A percentile compares a stretch with the other conserved stretches of the same genome.
Evolutionary conservation across 2,329 filamentous ascomycete species (phyloP).

Genomic region (Exophiala sp.): DNA sequence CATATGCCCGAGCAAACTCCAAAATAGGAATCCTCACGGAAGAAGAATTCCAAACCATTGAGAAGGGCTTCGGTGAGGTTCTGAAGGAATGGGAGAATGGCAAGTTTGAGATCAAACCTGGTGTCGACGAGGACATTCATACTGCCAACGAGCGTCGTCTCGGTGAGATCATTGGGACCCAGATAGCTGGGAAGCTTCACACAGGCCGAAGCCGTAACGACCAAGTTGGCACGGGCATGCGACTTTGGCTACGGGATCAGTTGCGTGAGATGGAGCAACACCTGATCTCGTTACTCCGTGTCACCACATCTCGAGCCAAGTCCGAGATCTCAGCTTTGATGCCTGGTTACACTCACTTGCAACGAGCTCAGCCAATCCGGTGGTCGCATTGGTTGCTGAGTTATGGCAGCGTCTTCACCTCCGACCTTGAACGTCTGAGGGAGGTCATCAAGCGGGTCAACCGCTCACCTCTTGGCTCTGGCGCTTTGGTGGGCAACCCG

Average conservation of each 20-base stretch:
- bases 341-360: slow-evolving; percentile 85
- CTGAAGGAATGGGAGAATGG: slow-evolving; percentile 40
- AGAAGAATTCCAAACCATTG: slow-evolving; percentile 70
- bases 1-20: slow-evolving; percentile 75
- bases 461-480: slow-evolving; percentile 65
- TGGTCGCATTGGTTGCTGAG: slow-evolving; percentile 81
- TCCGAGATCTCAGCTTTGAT: slow-evolving; percentile 72
- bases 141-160: slow-evolving; percentile 69
- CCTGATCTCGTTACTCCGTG: slow-evolving; percentile 66
- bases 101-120: slow-evolving; percentile 29
- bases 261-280: slow-evolving; percentile 66
- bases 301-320: slow-evolving; percentile 67
- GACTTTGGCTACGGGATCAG: slow-evolving; percentile 78
- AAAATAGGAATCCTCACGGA: slow-evolving; percentile 70
- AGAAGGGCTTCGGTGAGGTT: slow-evolving; percentile 63
- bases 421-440: slow-evolving; percentile 72
- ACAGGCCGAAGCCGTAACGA: slow-evolving; percentile 86
- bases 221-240: slow-evolving; percentile 86
- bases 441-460: slow-evolving; percentile 74
- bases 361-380: slow-evolving; percentile 73
- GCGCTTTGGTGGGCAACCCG: slow-evolving; percentile 75
- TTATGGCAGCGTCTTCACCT: slow-evolving; percentile 67
- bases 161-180: slow-evolving; percentile 81
- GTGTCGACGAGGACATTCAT: slow-evolving; percentile 55
- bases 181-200: slow-evolving; percentile 80